Evolutionary conservation across 805 yeast species (phyloP), one percentile per base, ranked within the genome.

Genomic region (Wickerhamiella cacticola): DNA sequence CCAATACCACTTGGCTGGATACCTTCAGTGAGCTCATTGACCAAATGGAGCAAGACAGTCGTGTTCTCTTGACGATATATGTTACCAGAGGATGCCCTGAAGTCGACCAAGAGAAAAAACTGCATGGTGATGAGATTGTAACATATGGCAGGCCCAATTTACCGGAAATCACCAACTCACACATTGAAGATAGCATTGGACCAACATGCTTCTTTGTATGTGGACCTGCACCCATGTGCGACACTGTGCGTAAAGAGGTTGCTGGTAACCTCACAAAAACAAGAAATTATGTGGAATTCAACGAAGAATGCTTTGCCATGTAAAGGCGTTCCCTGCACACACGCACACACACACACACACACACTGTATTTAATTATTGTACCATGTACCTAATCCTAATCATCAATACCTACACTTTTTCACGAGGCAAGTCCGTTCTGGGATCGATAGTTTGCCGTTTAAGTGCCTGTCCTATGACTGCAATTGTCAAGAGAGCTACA

Each of bases 1-100:
- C 80, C 48, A 74, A 78, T 31, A 65, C 68, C 50, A 64, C 63
- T 40, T 71, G 79, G 10, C 57, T 82, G 21, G 53, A 56, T 13
- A 74, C 75, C 73, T 74, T 75, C 52, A 34, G 52, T 3, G 63
- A 58, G 3, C 76, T 75, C 51, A 53, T 76, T 39, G 56, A 46
- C 9, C 48, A 54, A 28, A 52, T 72, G 35, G 53, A 54, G n/a
- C n/a, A n/a, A 9, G 39, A 33, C 18, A 31, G 13, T 12, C 46
- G 45, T 24, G 44, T 49, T 21, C 26, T 33, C 19, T 18, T 49
- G 21, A 29, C 19, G 13, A 22, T 49, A 6, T 31, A 25, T 23
- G 45, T 49, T 19, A 44, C 47, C n/a, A 34, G 46, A 3, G 26
- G 28, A 15, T 16, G 24, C 16, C 21, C 28, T 16, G 38, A 29